Evolutionary conservation across 345 rosid genomes (phyloP).

Genomic region (Rhizophora apiculata): DNA sequence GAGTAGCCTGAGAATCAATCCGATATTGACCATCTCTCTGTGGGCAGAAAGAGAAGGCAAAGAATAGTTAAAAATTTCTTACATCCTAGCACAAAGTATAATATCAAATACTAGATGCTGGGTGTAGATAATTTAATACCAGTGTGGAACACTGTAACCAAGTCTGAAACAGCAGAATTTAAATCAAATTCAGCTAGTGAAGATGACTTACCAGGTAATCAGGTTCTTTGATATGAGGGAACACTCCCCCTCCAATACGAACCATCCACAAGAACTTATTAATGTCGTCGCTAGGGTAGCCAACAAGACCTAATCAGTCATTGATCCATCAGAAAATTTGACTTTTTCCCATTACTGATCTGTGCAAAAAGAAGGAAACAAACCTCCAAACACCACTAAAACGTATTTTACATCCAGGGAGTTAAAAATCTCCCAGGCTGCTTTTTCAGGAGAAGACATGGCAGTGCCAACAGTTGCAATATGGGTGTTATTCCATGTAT

Average conservation of each 20-base stretch:
- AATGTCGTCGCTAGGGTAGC: constrained; percentile 98
- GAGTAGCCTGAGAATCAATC: constrained; percentile 89
- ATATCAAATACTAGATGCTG: background rate
- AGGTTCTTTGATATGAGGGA: constrained; percentile 96
- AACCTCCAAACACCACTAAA: constrained; percentile 97
- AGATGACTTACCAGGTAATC: constrained; percentile 68
- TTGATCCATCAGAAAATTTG: constrained; percentile 29
- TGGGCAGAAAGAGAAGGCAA: constrained; percentile 12
- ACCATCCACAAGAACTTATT: constrained; percentile 99
- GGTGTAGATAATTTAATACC: background rate
- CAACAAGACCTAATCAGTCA: constrained; percentile 70
- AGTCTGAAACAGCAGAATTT: constrained; percentile 5
- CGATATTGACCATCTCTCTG: constrained; percentile 97
- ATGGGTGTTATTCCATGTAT: constrained; percentile 99
- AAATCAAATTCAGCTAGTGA: background rate
- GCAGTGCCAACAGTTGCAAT: constrained; percentile 99
- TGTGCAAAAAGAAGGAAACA: constrained; percentile 28
- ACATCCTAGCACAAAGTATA: background rate
- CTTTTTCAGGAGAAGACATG: constrained; percentile 99
- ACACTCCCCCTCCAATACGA: constrained; percentile 97
- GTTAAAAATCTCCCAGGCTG: constrained; percentile 96
- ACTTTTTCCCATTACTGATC: background rate
- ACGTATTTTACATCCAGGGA: constrained; percentile 99
- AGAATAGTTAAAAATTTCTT: background rate
- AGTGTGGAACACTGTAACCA: background rate